Base-by-base conservation (phyloP, 768 basidiomycete genomes). In the Tulasnella sp. region DNA sequence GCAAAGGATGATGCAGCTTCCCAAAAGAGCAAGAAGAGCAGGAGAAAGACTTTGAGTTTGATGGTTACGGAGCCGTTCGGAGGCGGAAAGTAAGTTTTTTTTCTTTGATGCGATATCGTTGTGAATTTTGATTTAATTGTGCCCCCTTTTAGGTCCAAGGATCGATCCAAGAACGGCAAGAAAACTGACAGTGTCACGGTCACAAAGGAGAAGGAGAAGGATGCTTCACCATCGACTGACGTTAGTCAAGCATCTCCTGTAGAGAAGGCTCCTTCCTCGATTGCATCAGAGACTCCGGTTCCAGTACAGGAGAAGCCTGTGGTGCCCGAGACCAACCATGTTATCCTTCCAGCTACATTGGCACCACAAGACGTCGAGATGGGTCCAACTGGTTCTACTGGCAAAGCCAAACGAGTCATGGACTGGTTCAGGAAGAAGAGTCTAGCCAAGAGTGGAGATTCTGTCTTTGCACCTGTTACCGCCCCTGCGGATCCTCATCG, bases 351-450 rank as follows among this genome's bases (percentile, higher is more conserved):
- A n/a, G n/a, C n/a, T n/a, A n/a, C n/a, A n/a, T n/a, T n/a, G n/a
- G n/a, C n/a, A n/a, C n/a, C n/a, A n/a, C n/a, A n/a, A n/a, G n/a
- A n/a, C n/a, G n/a, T n/a, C n/a, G n/a, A n/a, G n/a, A n/a, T 41
- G 49, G 49, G 37, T n/a, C 40, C 25, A 15, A 31, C 27, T 13
- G 49, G 24, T 32, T 81, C 85, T 55, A 77, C 86, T n/a, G 80
- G 75, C 66, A 85, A 91, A 64, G 91, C 93, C 3, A 79, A 80
- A 64, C 89, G 83, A 62, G 95, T 99, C 47, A 98, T 98, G 93
- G 82, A 91, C 58, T 99, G 95, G 95, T 98, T 99, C 76, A 73
- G 71, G 34, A 61, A 67, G 28, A 69, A 69, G 56, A 67, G 66
- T 34, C 53, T 66, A 41, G 61, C 43, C 44, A 59, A 56, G 53